Evolutionary conservation across 148 eudicot genomes (phyloP).

Genomic region (Chenopodium quinoa): DNA sequence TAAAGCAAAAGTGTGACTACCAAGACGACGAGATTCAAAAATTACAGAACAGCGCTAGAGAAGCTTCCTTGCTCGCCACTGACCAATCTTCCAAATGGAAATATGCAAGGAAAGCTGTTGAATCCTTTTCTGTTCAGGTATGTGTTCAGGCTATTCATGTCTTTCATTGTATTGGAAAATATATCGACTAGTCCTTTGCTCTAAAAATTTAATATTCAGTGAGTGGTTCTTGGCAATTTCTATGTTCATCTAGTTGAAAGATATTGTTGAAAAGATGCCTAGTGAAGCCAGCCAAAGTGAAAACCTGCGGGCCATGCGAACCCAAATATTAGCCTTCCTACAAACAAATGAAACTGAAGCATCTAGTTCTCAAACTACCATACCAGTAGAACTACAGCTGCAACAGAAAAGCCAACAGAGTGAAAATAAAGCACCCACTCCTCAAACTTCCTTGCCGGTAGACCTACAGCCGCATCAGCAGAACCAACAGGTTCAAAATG

Average conservation of each 20-base stretch:
- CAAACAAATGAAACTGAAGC: constrained; percentile 28
- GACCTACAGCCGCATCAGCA: background rate
- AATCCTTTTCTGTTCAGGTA: constrained; percentile 50
- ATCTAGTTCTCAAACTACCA: constrained; percentile 28
- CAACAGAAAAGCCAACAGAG: background rate
- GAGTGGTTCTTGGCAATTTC: background rate
- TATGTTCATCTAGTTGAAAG: constrained; percentile 48
- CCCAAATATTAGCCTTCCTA: constrained; percentile 45
- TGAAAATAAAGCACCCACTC: constrained; percentile 27
- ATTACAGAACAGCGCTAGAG: constrained; percentile 43
- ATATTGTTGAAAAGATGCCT: constrained; percentile 50
- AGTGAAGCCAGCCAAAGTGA: constrained; percentile 43
- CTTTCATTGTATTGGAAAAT: too few species aligned
- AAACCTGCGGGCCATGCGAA: constrained; percentile 44
- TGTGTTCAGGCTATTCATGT: background rate
- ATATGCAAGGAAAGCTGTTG: constrained; percentile 47
- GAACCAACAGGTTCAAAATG: too few species aligned
- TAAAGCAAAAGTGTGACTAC: constrained; percentile 62
- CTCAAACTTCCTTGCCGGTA: constrained; percentile 27
- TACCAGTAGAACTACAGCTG: background rate
- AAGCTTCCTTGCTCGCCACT: constrained; percentile 48
- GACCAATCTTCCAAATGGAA: constrained; percentile 56
- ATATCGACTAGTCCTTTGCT: too few species aligned
- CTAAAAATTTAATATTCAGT: background rate
- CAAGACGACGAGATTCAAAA: constrained; percentile 71